Base-by-base conservation (phyloP, 306 rosid genomes). In the Betula pendula region DNA sequence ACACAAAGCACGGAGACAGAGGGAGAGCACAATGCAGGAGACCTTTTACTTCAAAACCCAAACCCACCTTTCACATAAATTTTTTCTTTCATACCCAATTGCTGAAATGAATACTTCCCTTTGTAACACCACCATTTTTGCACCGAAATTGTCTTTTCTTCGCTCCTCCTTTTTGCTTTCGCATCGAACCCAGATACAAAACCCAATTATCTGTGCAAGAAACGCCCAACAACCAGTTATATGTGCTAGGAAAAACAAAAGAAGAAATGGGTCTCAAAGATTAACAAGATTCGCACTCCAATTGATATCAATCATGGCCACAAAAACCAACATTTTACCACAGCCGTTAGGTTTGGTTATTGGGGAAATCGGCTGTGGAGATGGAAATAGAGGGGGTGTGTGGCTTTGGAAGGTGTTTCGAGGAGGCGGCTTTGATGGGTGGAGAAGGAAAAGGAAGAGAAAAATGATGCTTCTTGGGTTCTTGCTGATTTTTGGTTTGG, bases 401-500 rank as follows among this genome's bases (percentile, higher is more conserved):
- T 75, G 87, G 22, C 65, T 76, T 10, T 76, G 80, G 80, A 77
- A 80, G 68, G 74, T 81, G 9, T 73, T 72, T 56, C 80, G 80
- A 25, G 70, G 87, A 20, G 84, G 79, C 40, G 77, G 81, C 6
- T 83, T 75, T 56, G 84, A 71, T 15, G 79, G 81, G 60, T 50
- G 76, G 49, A 19, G 82, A 58, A 55, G 80, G 1, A 84, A 58
- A 77, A 60, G 74, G 27, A 77, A 80, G 70, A 65, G 75, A 49
- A 79, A 79, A 19, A 6, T 35, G 15, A 6, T 78, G 59, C 27
- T 80, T 40, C 71, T 33, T 81, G 84, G 82, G 55, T 31, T 77
- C 56, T 56, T 62, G 77, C 33, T 49, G 71, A 73, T 77, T 71
- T 80, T 74, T 52, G 78, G 79, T 13, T 81, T 80, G 6, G 81